Evolutionary conservation across 805 yeast genomes (phyloP), one percentile per base, ranked within the genome.

Genomic region (Wickerhamiella nectarea): DNA sequence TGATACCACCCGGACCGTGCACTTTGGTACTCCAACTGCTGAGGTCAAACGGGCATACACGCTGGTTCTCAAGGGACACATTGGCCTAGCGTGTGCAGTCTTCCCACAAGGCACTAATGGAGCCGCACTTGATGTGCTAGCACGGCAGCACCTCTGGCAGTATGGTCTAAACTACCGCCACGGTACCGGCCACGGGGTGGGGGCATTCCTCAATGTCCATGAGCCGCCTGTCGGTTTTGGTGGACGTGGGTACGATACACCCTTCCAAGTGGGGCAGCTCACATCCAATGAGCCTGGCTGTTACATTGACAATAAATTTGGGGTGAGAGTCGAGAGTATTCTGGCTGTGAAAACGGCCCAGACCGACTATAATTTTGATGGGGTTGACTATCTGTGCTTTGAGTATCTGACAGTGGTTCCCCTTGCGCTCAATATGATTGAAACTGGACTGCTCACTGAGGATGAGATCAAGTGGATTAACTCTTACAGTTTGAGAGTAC

Each of bases 101-200:
- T 84, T 91, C 63, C 91, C 91, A 3, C 75, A 74, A 43, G 80
- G 80, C 4, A 72, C 83, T 1, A 73, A 80, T 9, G 94, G 95
- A 0, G 71, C 73, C 44, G 71, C 75, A 54, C 73, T 91, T 26
- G 98, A 91, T 56, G 67, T 76, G 0, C 68, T 86, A 39, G 94
- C 95, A 0, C 71, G 98, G 50, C 86, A 80, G 60, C 78, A 75
- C 43, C 65, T 91, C 46, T 82, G 93, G 86, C 67, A 75, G 34
- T 68, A 75, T 42, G 97, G 97, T 0, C 66, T 84, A 37, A 91
- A 83, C 58, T 91, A 82, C 59, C 75, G 78, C 50, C 98, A 91
- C 61, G 97, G 98, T 7, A 85, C 97, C 0, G 95, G 97, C 1
- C 98, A 91, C 61, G 98, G 98, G 4, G 81, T 91, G 15, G 97